phyloP scores from a whole-genome alignment of 2,329 filamentous ascomycete genomes.

The Monilinia polystroma region DNA sequence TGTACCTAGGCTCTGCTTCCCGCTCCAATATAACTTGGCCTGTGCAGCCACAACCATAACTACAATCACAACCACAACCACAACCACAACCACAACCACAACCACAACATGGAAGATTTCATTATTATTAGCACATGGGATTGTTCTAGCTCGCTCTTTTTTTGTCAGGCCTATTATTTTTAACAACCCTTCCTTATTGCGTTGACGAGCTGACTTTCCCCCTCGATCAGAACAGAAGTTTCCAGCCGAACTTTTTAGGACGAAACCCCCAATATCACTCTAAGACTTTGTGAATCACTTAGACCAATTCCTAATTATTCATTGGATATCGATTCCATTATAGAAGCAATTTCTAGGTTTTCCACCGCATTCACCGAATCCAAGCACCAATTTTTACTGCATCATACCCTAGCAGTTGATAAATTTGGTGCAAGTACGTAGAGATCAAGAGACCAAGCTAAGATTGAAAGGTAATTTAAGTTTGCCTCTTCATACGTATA shows the following conservation, averaged over 20 bases:
- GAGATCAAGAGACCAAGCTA: constrained; percentile 13
- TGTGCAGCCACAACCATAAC: constrained; percentile 1
- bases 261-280: background rate
- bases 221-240: constrained; percentile 8
- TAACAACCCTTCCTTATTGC: constrained; percentile 1
- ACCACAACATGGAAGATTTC: constrained; percentile 14
- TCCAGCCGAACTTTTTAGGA: background rate
- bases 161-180: constrained; percentile 10
- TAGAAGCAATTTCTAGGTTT: background rate
- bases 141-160: background rate
- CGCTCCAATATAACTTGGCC: constrained; percentile 20
- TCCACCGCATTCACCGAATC: constrained; percentile 12
- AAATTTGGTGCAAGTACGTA: constrained; percentile 12
- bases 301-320: background rate
- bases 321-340: background rate
- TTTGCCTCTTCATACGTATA: background rate
- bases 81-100: background rate
- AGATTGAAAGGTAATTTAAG: constrained; percentile 15
- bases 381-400: constrained; percentile 3
- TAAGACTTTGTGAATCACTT: background rate
- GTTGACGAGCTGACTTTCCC: constrained; percentile 9
- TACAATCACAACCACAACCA: background rate
- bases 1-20: constrained; percentile 13
- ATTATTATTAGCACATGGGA: constrained; percentile 8
- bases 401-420: constrained; percentile 10